Base-by-base conservation (phyloP, 2,329 filamentous ascomycete genomes). In the Eurotiales sp. region DNA sequence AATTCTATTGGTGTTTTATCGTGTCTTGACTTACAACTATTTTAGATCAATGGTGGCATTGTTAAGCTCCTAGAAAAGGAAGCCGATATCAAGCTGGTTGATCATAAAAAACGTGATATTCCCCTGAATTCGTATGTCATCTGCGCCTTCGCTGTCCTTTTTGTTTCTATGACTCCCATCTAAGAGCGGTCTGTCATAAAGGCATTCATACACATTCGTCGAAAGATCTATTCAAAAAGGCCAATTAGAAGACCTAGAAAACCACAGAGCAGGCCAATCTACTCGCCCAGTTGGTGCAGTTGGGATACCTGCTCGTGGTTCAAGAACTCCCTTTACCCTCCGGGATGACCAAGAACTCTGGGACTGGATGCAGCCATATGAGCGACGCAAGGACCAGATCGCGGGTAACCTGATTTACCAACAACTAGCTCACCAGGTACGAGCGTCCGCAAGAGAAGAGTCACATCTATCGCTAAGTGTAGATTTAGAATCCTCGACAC, bases 21-120 rank as follows among this genome's bases (percentile, higher is more conserved):
- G 7, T 10, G 25, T 12, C 37, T n/a, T 27, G 25, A 12, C 34
- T 47, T 29, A 45, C 27, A 4, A n/a, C 19, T 40, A 45, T 56
- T 21, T 39, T 54, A 77, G 68, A 64, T 65, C 56, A 76, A 85
- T 64, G 82, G 81, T 42, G 82, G 82, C 3, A 60, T 67, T 14
- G 63, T 85, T 14, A 76, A 81, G 5, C 59, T 66, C 14, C 59
- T 76, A 36, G 82, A 84, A 57, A 76, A 74, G 54, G 67, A 77
- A 43, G 81, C 82, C 40, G 79, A 84, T 58, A 73, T 82, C 57
- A 69, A 75, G 48, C 76, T 86, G 40, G 78, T 81, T 17, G 82
- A 86, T 63, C 81, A 85, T 61, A 58, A 71, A 34, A 76, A 69
- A 55, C 74, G 71, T 54, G 72, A 78, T 55, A 67, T 72, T 25